A percentile compares a stretch with the other conserved stretches of the same genome.
These are phyloP conservation scores for Leucosporidium yakuticum DNA, from an alignment of 768 basidiomycete species.

Conservation along the genomic window DNA sequence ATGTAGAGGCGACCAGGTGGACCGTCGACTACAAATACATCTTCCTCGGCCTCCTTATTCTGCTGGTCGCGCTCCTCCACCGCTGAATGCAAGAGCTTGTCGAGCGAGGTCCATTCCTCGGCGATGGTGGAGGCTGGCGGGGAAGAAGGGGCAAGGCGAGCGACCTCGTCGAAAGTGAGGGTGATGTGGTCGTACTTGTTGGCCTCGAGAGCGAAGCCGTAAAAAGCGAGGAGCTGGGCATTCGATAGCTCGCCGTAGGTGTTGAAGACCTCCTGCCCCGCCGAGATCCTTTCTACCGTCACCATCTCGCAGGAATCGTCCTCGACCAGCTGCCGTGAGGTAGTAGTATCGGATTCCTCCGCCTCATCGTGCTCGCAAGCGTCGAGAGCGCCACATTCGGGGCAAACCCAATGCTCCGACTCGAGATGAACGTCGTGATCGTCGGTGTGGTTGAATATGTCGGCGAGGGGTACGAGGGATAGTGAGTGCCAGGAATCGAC, in stretches of 20 bases:
- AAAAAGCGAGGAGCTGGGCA: conserved; percentile 59
- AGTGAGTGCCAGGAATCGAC: conserved; percentile 75
- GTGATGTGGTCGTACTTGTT: conserved; percentile 56
- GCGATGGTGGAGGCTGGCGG: not conserved
- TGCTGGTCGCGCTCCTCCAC: not conserved
- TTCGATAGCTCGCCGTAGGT: conserved; percentile 64
- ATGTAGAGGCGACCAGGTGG: conserved; percentile 8
- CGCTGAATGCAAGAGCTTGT: not conserved
- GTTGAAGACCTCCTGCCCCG: conserved; percentile 62
- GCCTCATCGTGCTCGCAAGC: conserved; percentile 61
- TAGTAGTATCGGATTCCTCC: not conserved
- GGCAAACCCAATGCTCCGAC: conserved; percentile 63
- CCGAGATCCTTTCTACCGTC: conserved; percentile 51
- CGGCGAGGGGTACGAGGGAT: conserved; percentile 54
- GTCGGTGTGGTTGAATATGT: conserved; percentile 47
- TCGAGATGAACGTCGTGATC: conserved; percentile 19
- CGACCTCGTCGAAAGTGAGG: not conserved
- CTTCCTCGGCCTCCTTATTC: too few species aligned
- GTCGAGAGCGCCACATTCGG: conserved; percentile 60
- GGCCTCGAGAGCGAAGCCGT: conserved; percentile 68
- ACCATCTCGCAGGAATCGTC: conserved; percentile 59
- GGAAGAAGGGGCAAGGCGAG: too few species aligned
- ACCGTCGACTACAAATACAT: not conserved
- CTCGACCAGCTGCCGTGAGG: conserved; percentile 13
- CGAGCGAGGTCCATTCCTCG: not conserved